Percentiles rank a stretch among this genome's conserved stretches.
Evolutionary conservation across 2,329 filamentous ascomycete genomes (phyloP).

Genomic region (Hymenoscyphus linearis): DNA sequence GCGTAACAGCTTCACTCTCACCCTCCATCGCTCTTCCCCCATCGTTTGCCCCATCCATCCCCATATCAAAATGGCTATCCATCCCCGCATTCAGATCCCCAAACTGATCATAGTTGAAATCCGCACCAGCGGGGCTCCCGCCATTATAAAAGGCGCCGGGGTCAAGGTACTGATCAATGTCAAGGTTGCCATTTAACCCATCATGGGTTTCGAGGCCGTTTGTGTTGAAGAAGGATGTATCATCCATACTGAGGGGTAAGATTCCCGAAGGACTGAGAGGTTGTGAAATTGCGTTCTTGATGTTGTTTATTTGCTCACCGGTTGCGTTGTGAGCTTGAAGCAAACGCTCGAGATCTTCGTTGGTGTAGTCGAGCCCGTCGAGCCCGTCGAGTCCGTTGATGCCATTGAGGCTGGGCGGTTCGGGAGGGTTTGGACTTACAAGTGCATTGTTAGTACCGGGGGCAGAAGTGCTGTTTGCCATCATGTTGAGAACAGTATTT

Average conservation of each 20-base stretch:
- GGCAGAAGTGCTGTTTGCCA: slow-evolving; percentile 39
- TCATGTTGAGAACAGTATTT: slow-evolving; percentile 53
- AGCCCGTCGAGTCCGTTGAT: no score
- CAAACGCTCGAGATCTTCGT: slow-evolving; percentile 72
- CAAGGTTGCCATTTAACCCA: slow-evolving; percentile 36
- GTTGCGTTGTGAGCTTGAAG: slow-evolving; percentile 76
- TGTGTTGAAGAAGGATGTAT: slow-evolving; percentile 8
- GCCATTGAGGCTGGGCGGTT: slow-evolving; percentile 49
- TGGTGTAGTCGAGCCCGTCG: slow-evolving; percentile 60
- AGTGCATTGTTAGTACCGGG: slow-evolving; percentile 27
- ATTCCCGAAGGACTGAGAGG: slow-evolving; percentile 75
- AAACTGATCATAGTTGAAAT: slow-evolving; percentile 19
- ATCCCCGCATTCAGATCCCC: slow-evolving; percentile 11
- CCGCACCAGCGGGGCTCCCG: slow-evolving; percentile 21
- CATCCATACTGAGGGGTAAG: slow-evolving; percentile 62
- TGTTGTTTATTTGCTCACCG: slow-evolving; percentile 67
- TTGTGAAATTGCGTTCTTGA: slow-evolving; percentile 63
- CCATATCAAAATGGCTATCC: slow-evolving; percentile 28
- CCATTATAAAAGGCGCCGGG: slow-evolving; percentile 36
- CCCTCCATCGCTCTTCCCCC: slow-evolving; percentile 17
- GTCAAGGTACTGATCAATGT: slow-evolving; percentile 47
- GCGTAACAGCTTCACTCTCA: slow-evolving; percentile 21
- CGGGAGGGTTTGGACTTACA: slow-evolving; percentile 32
- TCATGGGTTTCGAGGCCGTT: slow-evolving; percentile 31
- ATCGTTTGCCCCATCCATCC: slow-evolving; percentile 27